Base-by-base conservation (phyloP, 2,329 filamentous ascomycete genomes). In the Aspergillus tanneri region DNA sequence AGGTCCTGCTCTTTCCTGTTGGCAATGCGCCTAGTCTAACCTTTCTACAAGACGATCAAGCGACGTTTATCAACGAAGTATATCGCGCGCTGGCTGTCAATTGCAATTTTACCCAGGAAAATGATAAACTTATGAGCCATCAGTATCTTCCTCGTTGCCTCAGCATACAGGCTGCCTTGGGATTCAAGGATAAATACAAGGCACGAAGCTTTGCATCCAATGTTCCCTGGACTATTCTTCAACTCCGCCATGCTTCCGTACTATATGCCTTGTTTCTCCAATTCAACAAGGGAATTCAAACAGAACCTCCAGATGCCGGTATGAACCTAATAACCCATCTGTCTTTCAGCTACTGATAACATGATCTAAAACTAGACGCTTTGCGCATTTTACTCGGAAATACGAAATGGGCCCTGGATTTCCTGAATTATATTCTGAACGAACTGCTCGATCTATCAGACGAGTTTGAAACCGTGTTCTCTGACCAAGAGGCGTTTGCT, bases 101-200 rank as follows among this genome's bases (percentile, higher is more conserved):
- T 41, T 82, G 91, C 39, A 92, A 97, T 70, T 95, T 91, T 63
- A 87, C 89, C 0, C 81, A 88, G 40, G 88, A 95, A 51, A 82
- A 87, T 57, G 85, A 92, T 63, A 78, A 84, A 49, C 74, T 95
- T 25, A 80, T 93, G 54, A 78, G 85, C 50, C 91, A 93, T 60
- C 75, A 78, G 3, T 77, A 84, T 27, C 79, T 96, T 37, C 86
- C 90, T 51, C 79, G 88, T 47, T 88, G 84, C 47, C 75, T 96
- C 10, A 88, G 88, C 60, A 82, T 93, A 22, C 84, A 95, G 63
- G 85, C 88, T 48, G 84, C 88, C 43, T 73, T 96, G 8, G 88
- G 87, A 3, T 91, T 87, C 63, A 79, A 77, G 35, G 85, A 84
- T 11, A 82, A 85, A 56, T 77, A 77, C 48, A 73, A 77, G 27